Evolutionary conservation across 2,329 filamentous ascomycete genomes (phyloP).

Genomic region (Fusarium gaditjirri): DNA sequence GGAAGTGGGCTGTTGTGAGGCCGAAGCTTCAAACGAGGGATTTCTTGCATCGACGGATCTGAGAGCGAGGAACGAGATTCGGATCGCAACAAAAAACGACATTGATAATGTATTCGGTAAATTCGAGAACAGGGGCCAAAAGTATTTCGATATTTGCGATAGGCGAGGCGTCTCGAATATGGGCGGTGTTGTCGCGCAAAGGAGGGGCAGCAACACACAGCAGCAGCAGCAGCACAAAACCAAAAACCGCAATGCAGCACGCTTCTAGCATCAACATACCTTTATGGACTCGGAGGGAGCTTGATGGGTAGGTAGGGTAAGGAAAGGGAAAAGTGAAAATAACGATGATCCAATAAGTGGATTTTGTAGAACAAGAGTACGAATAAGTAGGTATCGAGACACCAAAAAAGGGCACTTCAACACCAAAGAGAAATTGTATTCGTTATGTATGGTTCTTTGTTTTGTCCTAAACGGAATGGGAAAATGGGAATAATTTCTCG

Average conservation of each 20-base stretch:
- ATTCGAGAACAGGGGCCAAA: slow-evolving; percentile 11
- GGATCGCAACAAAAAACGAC: slow-evolving; percentile 2
- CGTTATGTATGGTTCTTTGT: slow-evolving; percentile 32
- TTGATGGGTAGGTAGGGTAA: slow-evolving; percentile 33
- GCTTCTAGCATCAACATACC: slow-evolving; percentile 26
- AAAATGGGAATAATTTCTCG: slow-evolving; percentile 32
- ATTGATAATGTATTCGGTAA: slow-evolving; percentile 2
- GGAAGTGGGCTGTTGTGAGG: background rate
- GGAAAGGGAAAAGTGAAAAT: slow-evolving; percentile 9
- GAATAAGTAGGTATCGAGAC: slow-evolving; percentile 7
- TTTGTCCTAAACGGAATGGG: slow-evolving; percentile 14
- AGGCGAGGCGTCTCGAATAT: slow-evolving; percentile 20
- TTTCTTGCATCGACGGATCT: slow-evolving; percentile 20
- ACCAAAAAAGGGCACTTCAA: slow-evolving; percentile 19
- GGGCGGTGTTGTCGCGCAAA: slow-evolving; percentile 29
- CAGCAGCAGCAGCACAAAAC: slow-evolving; percentile 20
- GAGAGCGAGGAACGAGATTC: background rate
- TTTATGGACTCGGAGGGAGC: slow-evolving; percentile 33
- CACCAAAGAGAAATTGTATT: slow-evolving; percentile 14
- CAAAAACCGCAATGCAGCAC: slow-evolving; percentile 30
- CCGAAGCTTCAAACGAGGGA: slow-evolving; percentile 30
- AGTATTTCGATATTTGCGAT: slow-evolving; percentile 14
- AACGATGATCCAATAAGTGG: slow-evolving; percentile 26
- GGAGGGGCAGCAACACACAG: slow-evolving; percentile 31
- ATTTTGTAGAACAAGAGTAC: slow-evolving; percentile 12